These are phyloP conservation scores for Mycena belliarum DNA, from an alignment of 768 basidiomycete genomes.

Conservation along the genomic window DNA sequence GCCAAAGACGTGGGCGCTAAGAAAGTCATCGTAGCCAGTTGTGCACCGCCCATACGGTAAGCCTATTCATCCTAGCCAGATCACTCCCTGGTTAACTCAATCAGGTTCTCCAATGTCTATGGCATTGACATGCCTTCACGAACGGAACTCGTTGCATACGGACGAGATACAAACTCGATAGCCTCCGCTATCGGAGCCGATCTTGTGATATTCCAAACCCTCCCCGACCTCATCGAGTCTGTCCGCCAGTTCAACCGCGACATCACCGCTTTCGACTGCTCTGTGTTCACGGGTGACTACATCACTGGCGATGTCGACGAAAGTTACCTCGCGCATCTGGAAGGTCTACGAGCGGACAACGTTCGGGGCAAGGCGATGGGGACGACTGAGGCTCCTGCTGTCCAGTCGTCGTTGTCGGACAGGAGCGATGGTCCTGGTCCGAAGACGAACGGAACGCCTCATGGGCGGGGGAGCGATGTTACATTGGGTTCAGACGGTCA, in stretches of 20 bases:
- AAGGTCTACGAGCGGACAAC: slow-evolving; percentile 81
- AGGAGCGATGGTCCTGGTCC: slow-evolving; percentile 6
- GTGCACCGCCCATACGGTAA: slow-evolving; percentile 93
- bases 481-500: slow-evolving; percentile 32
- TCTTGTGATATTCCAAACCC: slow-evolving; percentile 92
- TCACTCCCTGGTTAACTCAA: not conserved
- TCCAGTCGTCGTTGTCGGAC: not conserved
- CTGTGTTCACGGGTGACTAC: slow-evolving; percentile 97
- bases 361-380: slow-evolving; percentile 55
- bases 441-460: slow-evolving; percentile 5
- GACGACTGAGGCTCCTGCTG: not conserved
- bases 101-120: slow-evolving; percentile 90
- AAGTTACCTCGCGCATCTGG: slow-evolving; percentile 73
- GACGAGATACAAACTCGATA: slow-evolving; percentile 69
- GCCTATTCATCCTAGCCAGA: slow-evolving; percentile 13
- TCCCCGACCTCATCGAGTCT: slow-evolving; percentile 82
- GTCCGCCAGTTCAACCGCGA: slow-evolving; percentile 82
- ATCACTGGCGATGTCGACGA: slow-evolving; percentile 92
- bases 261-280: slow-evolving; percentile 87
- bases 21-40: slow-evolving; percentile 94
- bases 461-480: slow-evolving; percentile 23
- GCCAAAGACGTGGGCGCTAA: slow-evolving; percentile 98
- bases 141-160: slow-evolving; percentile 87
- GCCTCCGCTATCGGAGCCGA: slow-evolving; percentile 89
- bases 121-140: slow-evolving; percentile 99